phyloP scores from a whole-genome alignment of 2,329 filamentous ascomycete species.

The Colletotrichum cereale region DNA sequence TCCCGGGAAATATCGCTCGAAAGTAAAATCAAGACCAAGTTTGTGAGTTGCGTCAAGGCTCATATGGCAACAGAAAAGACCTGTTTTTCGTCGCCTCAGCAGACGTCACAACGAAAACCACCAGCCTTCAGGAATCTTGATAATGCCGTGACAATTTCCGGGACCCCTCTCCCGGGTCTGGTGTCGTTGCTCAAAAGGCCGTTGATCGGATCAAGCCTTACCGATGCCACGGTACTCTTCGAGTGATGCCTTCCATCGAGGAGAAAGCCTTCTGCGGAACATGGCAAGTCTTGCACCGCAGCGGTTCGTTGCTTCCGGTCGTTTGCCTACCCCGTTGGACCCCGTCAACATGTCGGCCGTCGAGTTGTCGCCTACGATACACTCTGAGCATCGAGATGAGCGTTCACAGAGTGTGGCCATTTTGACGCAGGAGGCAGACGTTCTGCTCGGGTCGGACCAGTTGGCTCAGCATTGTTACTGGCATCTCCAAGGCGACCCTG shows the following conservation, averaged over 20 bases:
- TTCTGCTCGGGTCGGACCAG: background rate
- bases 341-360: conserved; percentile 34
- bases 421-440: conserved; percentile 51
- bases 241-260: conserved; percentile 19
- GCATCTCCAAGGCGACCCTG: conserved; percentile 53
- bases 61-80: background rate
- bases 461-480: background rate
- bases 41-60: too few species aligned
- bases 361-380: conserved; percentile 40
- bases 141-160: background rate
- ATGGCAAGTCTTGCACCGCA: conserved; percentile 43
- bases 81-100: background rate
- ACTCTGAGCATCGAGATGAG: conserved; percentile 47
- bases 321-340: conserved; percentile 40
- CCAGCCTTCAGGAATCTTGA: background rate
- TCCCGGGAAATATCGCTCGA: background rate
- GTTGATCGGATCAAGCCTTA: too few species aligned
- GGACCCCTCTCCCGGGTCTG: too few species aligned
- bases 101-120: too few species aligned
- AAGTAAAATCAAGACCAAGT: background rate
- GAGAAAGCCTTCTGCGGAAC: conserved; percentile 41
- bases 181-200: too few species aligned
- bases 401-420: conserved; percentile 56
- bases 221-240: too few species aligned
- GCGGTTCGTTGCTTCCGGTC: conserved; percentile 46